A percentile compares a stretch with the other conserved stretches of the same genome.
Evolutionary conservation across 345 rosid species (phyloP).

Genomic region (Trapa incisa): DNA sequence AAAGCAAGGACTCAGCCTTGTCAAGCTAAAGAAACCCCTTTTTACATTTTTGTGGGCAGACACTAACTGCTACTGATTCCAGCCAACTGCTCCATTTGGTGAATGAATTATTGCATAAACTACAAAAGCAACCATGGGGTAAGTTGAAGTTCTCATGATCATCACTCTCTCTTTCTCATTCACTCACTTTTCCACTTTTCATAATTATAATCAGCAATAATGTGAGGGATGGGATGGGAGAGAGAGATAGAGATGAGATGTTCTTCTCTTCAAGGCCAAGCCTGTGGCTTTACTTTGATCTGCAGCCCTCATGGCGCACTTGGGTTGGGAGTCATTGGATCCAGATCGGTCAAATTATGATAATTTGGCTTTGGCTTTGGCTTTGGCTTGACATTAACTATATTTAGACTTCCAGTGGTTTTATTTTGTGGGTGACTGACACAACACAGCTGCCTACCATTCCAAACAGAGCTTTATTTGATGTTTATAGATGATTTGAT

Average conservation of each 20-base stretch:
- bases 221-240: not conserved
- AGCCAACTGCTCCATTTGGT: conserved; percentile 9
- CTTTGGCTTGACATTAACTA: conserved; percentile 10
- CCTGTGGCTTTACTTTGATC: conserved; percentile 11
- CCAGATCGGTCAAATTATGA: too few species aligned
- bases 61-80: not conserved
- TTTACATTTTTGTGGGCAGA: not conserved
- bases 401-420: not conserved
- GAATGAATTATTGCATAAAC: not conserved
- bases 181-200: not conserved
- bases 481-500: conserved; percentile 26
- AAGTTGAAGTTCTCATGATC: not conserved
- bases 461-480: conserved; percentile 30
- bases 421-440: conserved; percentile 38
- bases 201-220: not conserved
- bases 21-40: not conserved
- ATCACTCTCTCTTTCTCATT: not conserved
- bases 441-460: conserved; percentile 74
- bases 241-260: conserved; percentile 3
- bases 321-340: too few species aligned
- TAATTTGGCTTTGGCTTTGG: not conserved
- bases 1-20: not conserved
- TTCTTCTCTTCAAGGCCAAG: conserved; percentile 65
- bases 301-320: too few species aligned
- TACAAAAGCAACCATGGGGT: not conserved